phyloP scores from a whole-genome alignment of 495 filamentous ascomycete species.

The Podospora didyma region DNA sequence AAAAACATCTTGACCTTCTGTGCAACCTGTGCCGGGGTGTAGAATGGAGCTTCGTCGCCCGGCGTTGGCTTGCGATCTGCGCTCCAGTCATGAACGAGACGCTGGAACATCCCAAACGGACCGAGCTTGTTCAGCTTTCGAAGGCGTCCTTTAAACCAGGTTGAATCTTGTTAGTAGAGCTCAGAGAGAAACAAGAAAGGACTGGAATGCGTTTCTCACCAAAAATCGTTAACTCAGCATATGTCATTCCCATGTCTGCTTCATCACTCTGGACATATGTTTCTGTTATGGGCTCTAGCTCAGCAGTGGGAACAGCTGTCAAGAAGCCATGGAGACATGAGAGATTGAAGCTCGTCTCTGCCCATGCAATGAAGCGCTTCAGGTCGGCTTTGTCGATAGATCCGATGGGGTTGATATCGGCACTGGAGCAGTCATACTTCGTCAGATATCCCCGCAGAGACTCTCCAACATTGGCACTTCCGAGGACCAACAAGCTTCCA shows the following conservation, averaged over 20 bases:
- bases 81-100: slow-evolving; percentile 67
- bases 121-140: slow-evolving; percentile 72
- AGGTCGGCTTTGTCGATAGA: slow-evolving; percentile 70
- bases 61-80: slow-evolving; percentile 33
- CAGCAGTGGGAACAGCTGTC: slow-evolving; percentile 72
- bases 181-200: not conserved
- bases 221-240: slow-evolving; percentile 42
- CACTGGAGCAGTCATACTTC: slow-evolving; percentile 25
- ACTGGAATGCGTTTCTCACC: slow-evolving; percentile 2
- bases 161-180: not conserved
- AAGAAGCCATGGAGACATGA: slow-evolving; percentile 77
- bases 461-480: slow-evolving; percentile 48
- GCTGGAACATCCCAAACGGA: slow-evolving; percentile 66
- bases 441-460: slow-evolving; percentile 57
- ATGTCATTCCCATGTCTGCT: slow-evolving; percentile 32
- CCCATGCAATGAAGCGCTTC: slow-evolving; percentile 71
- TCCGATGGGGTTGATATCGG: slow-evolving; percentile 60
- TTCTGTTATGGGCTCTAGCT: slow-evolving; percentile 77
- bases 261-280: slow-evolving; percentile 66
- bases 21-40: slow-evolving; percentile 34
- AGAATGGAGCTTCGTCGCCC: slow-evolving; percentile 29
- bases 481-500: slow-evolving; percentile 36
- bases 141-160: slow-evolving; percentile 27
- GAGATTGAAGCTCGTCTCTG: slow-evolving; percentile 55
- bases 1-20: slow-evolving; percentile 70